A percentile compares a stretch with the other conserved stretches of the same genome.
Conservation (phyloP, 345 rosid species). For the Acer campestre region DNA sequence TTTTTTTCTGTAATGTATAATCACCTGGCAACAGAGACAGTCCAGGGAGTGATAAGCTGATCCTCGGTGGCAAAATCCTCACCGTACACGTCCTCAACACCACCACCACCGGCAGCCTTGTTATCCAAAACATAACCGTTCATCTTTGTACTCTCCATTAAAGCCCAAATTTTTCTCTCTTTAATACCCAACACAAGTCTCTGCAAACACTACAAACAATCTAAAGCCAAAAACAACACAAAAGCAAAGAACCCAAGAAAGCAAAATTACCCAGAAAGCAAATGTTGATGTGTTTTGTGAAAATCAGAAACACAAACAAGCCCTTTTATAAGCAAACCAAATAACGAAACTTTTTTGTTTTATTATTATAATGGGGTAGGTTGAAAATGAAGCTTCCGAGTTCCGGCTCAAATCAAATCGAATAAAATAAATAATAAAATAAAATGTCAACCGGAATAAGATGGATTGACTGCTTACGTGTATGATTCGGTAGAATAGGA, state of each 20-base stretch:
- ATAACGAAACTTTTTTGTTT: background rate
- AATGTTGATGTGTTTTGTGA: background rate
- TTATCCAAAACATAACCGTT: conserved; percentile 45
- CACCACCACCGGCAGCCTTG: conserved; percentile 45
- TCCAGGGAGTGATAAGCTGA: conserved; percentile 92
- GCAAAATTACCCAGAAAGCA: background rate
- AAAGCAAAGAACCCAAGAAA: conserved; percentile 14
- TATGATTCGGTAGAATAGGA: conserved; percentile 11
- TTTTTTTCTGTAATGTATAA: background rate
- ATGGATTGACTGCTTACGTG: conserved; percentile 25
- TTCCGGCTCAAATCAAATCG: conserved; percentile 8
- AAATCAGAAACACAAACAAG: background rate
- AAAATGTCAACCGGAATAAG: conserved; percentile 25
- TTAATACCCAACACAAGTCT: conserved; percentile 27
- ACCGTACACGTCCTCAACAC: conserved; percentile 73
- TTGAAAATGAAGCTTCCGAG: conserved; percentile 18
- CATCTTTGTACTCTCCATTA: conserved; percentile 34
- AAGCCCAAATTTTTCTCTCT: conserved; percentile 32
- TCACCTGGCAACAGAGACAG: conserved; percentile 87
- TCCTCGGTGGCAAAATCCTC: conserved; percentile 85
- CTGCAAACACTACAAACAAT: conserved; percentile 22
- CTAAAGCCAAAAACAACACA: conserved; percentile 7
- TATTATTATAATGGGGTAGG: conserved; percentile 18
- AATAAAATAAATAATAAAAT: too few species aligned
- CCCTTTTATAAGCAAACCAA: conserved; percentile 24